A percentile compares a stretch with the other conserved stretches of the same genome.
Conservation (phyloP, 2,329 filamentous ascomycete species). For the Claviceps spartinae region DNA sequence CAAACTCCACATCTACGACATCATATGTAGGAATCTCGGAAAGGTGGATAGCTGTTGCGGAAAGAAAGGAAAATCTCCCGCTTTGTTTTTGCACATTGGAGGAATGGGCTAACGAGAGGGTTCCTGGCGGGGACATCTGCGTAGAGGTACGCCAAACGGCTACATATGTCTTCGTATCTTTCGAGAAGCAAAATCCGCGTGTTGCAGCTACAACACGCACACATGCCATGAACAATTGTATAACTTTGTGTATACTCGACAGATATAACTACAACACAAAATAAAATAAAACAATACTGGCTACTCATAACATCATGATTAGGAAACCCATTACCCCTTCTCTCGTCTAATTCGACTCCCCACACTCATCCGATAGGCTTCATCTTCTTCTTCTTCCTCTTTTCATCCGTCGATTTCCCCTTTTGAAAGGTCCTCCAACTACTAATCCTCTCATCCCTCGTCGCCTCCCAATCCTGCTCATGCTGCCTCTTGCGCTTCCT, state of each 20-base stretch:
- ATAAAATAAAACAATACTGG: background rate
- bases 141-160: too few species aligned
- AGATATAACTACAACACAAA: background rate
- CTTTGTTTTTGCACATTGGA: too few species aligned
- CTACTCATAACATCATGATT: conserved; percentile 1
- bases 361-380: conserved; percentile 42
- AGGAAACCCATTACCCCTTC: background rate
- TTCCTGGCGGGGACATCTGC: too few species aligned
- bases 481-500: conserved; percentile 80
- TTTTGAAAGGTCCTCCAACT: conserved; percentile 93
- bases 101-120: too few species aligned
- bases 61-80: too few species aligned
- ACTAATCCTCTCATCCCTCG: conserved; percentile 76
- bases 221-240: conserved; percentile 5
- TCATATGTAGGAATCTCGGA: too few species aligned
- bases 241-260: background rate
- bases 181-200: too few species aligned
- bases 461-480: conserved; percentile 91
- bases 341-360: background rate
- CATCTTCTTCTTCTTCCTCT: conserved; percentile 57
- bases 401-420: conserved; percentile 39
- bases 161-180: too few species aligned
- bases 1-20: too few species aligned
- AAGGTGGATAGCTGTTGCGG: too few species aligned
- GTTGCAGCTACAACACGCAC: background rate